Base-by-base conservation (phyloP, 345 rosid species). In the Heritiera fomes region DNA sequence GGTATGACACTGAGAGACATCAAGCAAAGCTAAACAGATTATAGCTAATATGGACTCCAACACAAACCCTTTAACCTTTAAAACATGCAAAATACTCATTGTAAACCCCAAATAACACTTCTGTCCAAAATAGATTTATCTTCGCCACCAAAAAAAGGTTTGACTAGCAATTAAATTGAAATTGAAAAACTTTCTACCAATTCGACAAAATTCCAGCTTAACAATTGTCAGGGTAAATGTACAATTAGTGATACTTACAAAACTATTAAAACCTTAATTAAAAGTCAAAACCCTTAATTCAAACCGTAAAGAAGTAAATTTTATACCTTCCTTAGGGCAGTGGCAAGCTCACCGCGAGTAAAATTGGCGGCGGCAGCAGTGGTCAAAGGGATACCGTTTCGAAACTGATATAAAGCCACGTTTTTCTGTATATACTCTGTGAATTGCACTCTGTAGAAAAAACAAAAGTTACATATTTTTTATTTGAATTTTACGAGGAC, bases 361-460 rank as follows among this genome's bases (percentile, higher is more conserved):
- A 96, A 94, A 82, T 94, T 91, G 8, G 99, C 97, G 1, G 97
- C 94, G 18, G 98, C 98, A 2, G 95, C 87, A 1, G 98, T 94
- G 0, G 97, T 94, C 85, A 96, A 87, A 15, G 99, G 97, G 72
- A 96, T 89, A 67, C 99, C 97, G 52, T 96, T 96, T 1, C 97
- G 88, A 61, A 93, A 96, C 87, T 96, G 98, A 76, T 96, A 92
- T 80, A 96, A 80, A 34, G 97, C 86, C 82, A 94, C 97, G 86
- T 96, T 96, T 92, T 96, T 96, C 90, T 96, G 98, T 49, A 96
- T 88, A 43, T 86, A 96, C 91, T 96, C 97, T 77, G 98, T 94
- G 87, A 96, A 96, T 82, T 94, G 99, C 84, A 96, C 97, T 77
- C 98, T 94, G 80, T 32, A 71, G 46, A 14, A 12, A 77, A 70